Evolutionary conservation across 805 yeast species (phyloP).

Genomic region (Wickerhamomyces chambardii): DNA sequence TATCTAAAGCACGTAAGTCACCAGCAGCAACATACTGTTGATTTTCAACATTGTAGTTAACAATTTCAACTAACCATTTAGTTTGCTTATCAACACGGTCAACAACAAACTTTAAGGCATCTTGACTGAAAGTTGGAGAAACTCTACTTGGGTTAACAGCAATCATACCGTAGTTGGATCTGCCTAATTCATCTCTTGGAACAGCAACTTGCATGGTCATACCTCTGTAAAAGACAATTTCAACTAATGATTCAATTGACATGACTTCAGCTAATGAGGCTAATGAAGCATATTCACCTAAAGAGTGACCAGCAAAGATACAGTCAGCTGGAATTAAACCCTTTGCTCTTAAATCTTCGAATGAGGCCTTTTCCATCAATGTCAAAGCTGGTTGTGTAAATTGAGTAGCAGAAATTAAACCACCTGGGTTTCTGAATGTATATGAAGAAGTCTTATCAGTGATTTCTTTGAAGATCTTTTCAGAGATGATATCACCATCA

Average conservation of each 20-base stretch:
- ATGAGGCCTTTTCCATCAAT: constrained; percentile 97
- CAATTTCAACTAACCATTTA: constrained; percentile 94
- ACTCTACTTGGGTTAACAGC: constrained; percentile 97
- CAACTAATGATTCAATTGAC: constrained; percentile 96
- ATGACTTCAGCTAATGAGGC: constrained; percentile 96
- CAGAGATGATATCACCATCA: constrained; percentile 77
- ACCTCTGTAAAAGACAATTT: constrained; percentile 98
- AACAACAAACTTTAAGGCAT: constrained; percentile 91
- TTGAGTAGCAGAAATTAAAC: constrained; percentile 95
- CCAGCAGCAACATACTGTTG: constrained; percentile 99
- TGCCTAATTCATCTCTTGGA: constrained; percentile 90
- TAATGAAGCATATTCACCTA: constrained; percentile 98
- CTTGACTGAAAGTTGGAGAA: constrained; percentile 79
- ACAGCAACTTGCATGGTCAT: constrained; percentile 99
- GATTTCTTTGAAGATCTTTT: constrained; percentile 92
- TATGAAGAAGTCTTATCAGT: constrained; percentile 71
- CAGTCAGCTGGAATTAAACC: constrained; percentile 92
- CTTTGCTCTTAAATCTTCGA: constrained; percentile 93
- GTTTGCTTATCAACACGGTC: constrained; percentile 80
- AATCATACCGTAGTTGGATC: constrained; percentile 99
- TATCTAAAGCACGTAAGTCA: constrained; percentile 91
- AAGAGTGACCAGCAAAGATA: constrained; percentile 97
- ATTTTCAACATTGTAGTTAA: constrained; percentile 96
- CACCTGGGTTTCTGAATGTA: constrained; percentile 89
- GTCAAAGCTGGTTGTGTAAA: constrained; percentile 99